These are phyloP conservation scores for Backusella australiensis DNA, from an alignment of 192 early-diverging fungal species.

Conservation along the genomic window DNA sequence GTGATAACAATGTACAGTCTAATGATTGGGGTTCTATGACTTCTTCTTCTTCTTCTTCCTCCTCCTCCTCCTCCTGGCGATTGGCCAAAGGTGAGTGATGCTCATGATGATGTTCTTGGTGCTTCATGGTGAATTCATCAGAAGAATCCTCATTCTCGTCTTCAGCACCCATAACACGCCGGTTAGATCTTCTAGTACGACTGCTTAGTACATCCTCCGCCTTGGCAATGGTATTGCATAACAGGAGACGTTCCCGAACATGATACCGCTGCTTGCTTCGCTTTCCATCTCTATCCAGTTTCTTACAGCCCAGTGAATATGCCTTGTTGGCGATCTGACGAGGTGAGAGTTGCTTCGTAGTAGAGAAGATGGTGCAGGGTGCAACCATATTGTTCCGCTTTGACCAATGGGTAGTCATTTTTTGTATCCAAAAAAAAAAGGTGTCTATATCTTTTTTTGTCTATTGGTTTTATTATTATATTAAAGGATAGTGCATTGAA, in stretches of 20 bases:
- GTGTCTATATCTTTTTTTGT: no score
- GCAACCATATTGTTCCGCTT: conserved; percentile 13
- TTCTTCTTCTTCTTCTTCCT: not conserved
- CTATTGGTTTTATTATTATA: no score
- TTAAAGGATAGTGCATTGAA: not conserved
- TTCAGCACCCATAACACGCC: conserved; percentile 26
- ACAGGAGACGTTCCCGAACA: conserved; percentile 28
- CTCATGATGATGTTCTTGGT: not conserved
- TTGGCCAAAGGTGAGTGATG: conserved; percentile 3
- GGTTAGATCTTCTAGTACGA: conserved; percentile 19
- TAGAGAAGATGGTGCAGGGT: conserved; percentile 12
- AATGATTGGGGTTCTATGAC: not conserved
- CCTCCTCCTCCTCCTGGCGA: not conserved
- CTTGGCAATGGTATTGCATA: conserved; percentile 25
- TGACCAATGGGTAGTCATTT: conserved; percentile 10
- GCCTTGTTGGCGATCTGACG: conserved; percentile 29
- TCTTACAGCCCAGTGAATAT: conserved; percentile 19
- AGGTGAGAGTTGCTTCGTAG: conserved; percentile 12
- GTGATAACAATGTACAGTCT: not conserved
- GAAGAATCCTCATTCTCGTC: conserved; percentile 18
- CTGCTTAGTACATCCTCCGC: conserved; percentile 25
- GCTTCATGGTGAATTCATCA: not conserved
- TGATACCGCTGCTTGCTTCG: conserved; percentile 20
- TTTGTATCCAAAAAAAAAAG: not conserved
- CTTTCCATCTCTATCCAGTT: conserved; percentile 30